Conservation (phyloP, 495 filamentous ascomycete genomes). For the Talaromyces ruber region DNA sequence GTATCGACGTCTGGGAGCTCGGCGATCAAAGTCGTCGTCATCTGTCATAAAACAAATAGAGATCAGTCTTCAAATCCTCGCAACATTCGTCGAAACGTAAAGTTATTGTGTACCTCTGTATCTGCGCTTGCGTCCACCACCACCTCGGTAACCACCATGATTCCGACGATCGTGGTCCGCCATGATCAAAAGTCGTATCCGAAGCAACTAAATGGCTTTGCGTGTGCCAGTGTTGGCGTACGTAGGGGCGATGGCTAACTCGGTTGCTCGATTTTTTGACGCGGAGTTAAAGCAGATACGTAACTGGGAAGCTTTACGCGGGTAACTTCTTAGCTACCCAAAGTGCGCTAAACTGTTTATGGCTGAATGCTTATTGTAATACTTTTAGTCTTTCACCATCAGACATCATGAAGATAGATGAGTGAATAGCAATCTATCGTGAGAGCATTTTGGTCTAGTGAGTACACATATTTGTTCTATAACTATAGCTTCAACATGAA, state of each 20-base stretch:
- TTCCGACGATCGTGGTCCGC: conserved; percentile 64
- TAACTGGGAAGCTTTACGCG: neutral
- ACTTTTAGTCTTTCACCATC: too few relatives aligned
- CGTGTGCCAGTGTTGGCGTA: neutral
- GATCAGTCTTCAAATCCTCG: neutral
- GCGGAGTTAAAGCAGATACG: neutral
- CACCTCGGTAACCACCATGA: conserved; percentile 39
- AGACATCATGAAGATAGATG: neutral
- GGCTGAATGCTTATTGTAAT: neutral
- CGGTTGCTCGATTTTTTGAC: neutral
- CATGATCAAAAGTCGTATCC: conserved; percentile 36
- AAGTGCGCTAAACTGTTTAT: neutral
- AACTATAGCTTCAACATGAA: neutral
- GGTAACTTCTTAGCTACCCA: neutral
- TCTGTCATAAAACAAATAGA: conserved; percentile 26
- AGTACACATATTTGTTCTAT: neutral
- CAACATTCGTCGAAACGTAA: neutral
- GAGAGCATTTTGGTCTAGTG: neutral
- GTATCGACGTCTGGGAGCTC: conserved; percentile 65
- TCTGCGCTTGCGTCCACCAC: conserved; percentile 57
- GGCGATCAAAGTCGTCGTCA: conserved; percentile 68
- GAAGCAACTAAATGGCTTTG: neutral
- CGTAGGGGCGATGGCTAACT: neutral
- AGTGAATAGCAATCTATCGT: neutral
- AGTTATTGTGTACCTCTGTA: conserved; percentile 36